Evolutionary conservation across 2,329 filamentous ascomycete genomes (phyloP), one percentile per base, ranked within the genome.

Genomic region (Trichoderma hamatum): DNA sequence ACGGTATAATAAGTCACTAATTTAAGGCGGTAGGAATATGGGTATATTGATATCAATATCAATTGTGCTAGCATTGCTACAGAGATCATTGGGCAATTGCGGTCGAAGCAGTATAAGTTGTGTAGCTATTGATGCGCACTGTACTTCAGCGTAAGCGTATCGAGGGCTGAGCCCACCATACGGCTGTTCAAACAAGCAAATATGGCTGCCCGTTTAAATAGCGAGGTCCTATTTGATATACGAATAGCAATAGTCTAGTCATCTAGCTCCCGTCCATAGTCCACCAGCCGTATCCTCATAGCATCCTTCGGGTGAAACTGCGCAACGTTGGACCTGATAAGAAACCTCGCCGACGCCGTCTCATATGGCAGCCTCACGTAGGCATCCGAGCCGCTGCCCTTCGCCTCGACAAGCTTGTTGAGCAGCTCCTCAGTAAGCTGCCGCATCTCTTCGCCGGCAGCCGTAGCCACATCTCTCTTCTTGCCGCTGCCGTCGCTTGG

Each of bases 221-320:
- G 39, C 0, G 1, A 43, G 7, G n/a, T 7, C n/a, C 16, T n/a
- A 43, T 19, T 43, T 43, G 19, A 9, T 43, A 2, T n/a, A n/a
- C 5, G 6, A n/a, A n/a, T 3, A 10, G 6, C 7, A 43, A 9
- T 11, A 5, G 51, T 11, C 34, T 88, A 74, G 84, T 69, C 84
- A 60, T 89, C 88, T 71, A 90, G 75, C 72, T 90, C 88, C 69
- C 85, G 84, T 19, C 88, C 88, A 81, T 90, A 90, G 76, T 90
- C 88, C 58, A 91, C 78, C 58, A 91, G 77, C 61, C 85, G 83
- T 63, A 91, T 77, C 75, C 80, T 84, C 52, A 82, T 85, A 16
- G 89, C 87, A 78, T 91, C 88, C 71, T 82, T 86, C 3, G 88
- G 88, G 73, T 91, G 88, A 72, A 90, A 90, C 73, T 88, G 85